Percentiles rank a stretch among this genome's conserved stretches.
These are phyloP conservation scores for Ophiocordyceps australis DNA, from an alignment of 2,329 filamentous ascomycete species.

Conservation along the genomic window DNA sequence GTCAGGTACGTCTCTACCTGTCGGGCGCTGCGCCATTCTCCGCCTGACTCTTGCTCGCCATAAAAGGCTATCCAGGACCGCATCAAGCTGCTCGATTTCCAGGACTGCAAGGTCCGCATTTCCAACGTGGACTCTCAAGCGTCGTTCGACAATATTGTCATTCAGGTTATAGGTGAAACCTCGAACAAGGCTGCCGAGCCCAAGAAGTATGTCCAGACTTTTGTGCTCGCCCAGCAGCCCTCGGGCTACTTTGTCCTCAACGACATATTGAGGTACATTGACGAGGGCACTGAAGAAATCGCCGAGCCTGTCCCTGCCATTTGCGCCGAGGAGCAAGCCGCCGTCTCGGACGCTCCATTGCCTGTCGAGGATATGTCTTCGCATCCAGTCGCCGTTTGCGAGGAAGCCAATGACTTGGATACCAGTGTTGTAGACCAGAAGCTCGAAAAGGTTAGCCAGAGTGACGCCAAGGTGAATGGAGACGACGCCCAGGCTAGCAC, in stretches of 20 bases:
- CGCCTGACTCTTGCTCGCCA: conserved; percentile 4
- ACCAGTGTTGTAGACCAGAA: conserved; percentile 50
- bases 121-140: conserved; percentile 95
- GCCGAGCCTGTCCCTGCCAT: conserved; percentile 16
- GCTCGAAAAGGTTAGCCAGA: conserved; percentile 43
- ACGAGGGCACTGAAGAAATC: conserved; percentile 55
- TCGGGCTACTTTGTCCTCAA: conserved; percentile 98
- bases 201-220: conserved; percentile 95
- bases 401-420: conserved; percentile 15
- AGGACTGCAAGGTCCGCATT: conserved; percentile 95
- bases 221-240: conserved; percentile 87
- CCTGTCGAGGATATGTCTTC: conserved; percentile 20
- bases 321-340: conserved; percentile 8
- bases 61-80: conserved; percentile 83
- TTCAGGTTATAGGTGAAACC: conserved; percentile 95
- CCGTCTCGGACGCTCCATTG: conserved; percentile 12
- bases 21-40: background rate
- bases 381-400: no score
- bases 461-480: conserved; percentile 14
- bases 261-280: conserved; percentile 90
- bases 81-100: conserved; percentile 83
- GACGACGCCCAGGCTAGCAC: conserved; percentile 12
- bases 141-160: conserved; percentile 84
- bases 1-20: conserved; percentile 38
- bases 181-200: conserved; percentile 84